Evolutionary conservation across 768 basidiomycete species (phyloP).

Genomic region (Lentinula detonsa): DNA sequence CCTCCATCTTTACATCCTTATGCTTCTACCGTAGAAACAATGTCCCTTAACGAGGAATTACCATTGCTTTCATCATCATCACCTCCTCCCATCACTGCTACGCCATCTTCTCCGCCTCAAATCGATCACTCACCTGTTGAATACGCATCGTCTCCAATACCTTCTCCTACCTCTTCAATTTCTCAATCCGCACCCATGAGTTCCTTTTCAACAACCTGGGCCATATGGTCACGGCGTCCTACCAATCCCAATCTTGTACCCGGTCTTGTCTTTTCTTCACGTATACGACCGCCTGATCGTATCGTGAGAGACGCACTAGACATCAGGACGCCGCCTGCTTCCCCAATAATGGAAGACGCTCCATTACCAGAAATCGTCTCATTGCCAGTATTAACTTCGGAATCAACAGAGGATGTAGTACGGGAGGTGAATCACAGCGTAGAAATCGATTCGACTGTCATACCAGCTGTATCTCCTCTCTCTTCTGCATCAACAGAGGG

Average conservation of each 20-base stretch:
- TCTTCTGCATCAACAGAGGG: conserved; percentile 24
- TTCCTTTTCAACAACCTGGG: conserved; percentile 29
- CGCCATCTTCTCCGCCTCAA: not conserved
- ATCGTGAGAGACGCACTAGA: conserved; percentile 58
- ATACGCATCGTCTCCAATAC: not conserved
- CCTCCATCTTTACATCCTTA: not conserved
- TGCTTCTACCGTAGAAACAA: not conserved
- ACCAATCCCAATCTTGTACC: conserved; percentile 58
- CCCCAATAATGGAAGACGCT: not conserved
- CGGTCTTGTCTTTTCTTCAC: conserved; percentile 64
- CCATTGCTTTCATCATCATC: no score
- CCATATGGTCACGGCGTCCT: conserved; percentile 72
- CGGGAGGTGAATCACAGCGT: not conserved
- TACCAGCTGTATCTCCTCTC: not conserved
- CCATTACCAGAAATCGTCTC: conserved; percentile 6
- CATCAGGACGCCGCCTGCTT: conserved; percentile 6
- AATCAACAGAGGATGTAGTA: conserved; percentile 3
- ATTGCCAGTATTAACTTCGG: not conserved
- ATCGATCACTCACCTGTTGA: not conserved
- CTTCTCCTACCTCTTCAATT: conserved; percentile 6
- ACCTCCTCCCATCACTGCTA: not conserved
- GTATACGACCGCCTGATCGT: conserved; percentile 54
- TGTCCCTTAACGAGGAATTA: not conserved
- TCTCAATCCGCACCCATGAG: not conserved
- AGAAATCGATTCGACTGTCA: not conserved